Evolutionary conservation across 176 grass and related monocot species (phyloP).

Genomic region (Lolium perenne): DNA sequence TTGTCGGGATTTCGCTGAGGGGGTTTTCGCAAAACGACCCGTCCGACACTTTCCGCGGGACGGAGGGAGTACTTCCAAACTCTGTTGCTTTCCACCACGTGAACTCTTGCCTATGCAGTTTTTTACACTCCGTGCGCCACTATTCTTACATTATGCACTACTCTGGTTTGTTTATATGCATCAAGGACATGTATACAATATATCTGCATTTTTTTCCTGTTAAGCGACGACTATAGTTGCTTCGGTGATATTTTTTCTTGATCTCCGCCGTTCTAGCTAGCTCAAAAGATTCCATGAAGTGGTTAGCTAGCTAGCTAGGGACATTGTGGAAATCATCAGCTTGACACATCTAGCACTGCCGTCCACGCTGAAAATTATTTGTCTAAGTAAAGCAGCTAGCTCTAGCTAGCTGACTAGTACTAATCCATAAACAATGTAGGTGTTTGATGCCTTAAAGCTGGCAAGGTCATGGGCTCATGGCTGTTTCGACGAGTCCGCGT

Average conservation of each 20-base stretch:
- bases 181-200: neutral
- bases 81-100: neutral
- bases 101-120: neutral
- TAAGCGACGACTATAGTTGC: neutral
- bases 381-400: slow-evolving; percentile 7
- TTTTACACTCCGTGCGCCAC: neutral
- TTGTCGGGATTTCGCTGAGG: too few relatives aligned
- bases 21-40: too few relatives aligned
- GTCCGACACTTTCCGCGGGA: too few relatives aligned
- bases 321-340: slow-evolving; percentile 32
- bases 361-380: slow-evolving; percentile 20
- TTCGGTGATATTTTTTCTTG: neutral
- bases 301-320: slow-evolving; percentile 9
- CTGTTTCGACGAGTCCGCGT: too few relatives aligned
- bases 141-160: neutral
- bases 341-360: slow-evolving; percentile 11
- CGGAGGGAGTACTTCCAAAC: neutral
- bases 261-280: neutral
- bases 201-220: neutral
- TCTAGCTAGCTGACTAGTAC: too few relatives aligned
- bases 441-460: slow-evolving; percentile 21
- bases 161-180: neutral
- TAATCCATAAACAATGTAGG: neutral
- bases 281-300: slow-evolving; percentile 46
- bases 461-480: neutral